Evolutionary conservation across 2,329 filamentous ascomycete genomes (phyloP), one percentile per base, ranked within the genome.

Genomic region (Tolypocladium tropicale): DNA sequence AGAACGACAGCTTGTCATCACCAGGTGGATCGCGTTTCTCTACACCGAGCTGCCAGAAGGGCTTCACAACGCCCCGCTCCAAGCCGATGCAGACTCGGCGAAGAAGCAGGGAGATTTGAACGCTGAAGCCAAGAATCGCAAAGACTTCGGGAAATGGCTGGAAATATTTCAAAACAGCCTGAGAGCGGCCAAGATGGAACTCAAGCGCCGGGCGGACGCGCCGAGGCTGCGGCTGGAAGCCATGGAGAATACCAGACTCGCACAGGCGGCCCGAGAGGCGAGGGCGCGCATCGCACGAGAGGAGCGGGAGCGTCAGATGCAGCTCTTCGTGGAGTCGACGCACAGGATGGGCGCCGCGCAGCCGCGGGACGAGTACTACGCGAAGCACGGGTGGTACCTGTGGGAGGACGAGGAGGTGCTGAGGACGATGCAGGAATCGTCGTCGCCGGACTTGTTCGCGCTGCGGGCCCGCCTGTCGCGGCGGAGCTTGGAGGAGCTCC

Each of bases 331-430:
- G 9, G 55, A 55, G 12, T 61, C 58, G 2, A 57, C 56, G 3
- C 59, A 63, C 49, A 16, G 23, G 28, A 60, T 60, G 58, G 10
- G 28, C 10, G 23, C 4, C 14, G 23, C 49, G 14, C 28, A 37
- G 14, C 30, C 36, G 9, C 46, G 33, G 3, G 59, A 59, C 11
- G 49, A 52, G 10, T 67, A 68, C 34, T 60, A 58, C 28, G 52
- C 60, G 28, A 58, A 57, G 46, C 52, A 67, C 30, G 64, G 64
- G 10, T 69, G 67, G 66, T 36, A 59, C 32, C 53, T 58, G 41
- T 57, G 57, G 56, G 67, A 69, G 55, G 67, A 69, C 55, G 60
- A 67, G 1, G 53, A 33, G n/a, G 58, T 69, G 18, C 55, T 68
- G 11, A 56, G 52, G 28, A 48, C 58, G 55, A 63, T 69, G 25